Evolutionary conservation across 176 grass and related monocot species (phyloP).

Genomic region (Phoenix roebelenii): DNA sequence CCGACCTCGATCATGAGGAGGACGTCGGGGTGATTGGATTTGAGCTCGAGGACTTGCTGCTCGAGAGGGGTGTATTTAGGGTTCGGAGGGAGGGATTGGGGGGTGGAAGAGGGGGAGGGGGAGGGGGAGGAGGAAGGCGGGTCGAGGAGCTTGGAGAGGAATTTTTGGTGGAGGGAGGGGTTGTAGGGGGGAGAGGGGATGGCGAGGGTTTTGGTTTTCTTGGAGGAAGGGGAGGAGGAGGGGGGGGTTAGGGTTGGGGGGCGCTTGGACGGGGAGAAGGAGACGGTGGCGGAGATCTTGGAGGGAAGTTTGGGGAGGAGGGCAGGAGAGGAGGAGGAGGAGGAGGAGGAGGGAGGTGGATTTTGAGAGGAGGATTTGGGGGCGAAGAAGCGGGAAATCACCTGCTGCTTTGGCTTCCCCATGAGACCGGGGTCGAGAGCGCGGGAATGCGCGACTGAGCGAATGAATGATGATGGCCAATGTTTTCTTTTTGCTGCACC

Average conservation of each 20-base stretch:
- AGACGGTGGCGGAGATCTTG: conserved; percentile 39
- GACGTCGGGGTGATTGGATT: conserved; percentile 51
- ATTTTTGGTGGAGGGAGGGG: conserved; percentile 27
- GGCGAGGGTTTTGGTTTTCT: conserved; percentile 30
- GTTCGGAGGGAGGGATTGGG: conserved; percentile 10
- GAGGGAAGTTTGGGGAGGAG: conserved; percentile 18
- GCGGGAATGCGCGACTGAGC: not conserved
- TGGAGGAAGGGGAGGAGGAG: conserved; percentile 11
- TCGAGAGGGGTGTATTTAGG: conserved; percentile 67
- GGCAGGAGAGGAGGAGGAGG: conserved; percentile 16
- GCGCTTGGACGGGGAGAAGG: conserved; percentile 66
- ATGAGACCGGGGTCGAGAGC: conserved; percentile 28
- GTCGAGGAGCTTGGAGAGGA: conserved; percentile 53
- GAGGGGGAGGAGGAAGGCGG: conserved; percentile 14
- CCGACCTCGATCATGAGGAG: conserved; percentile 92
- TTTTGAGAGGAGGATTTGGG: conserved; percentile 24
- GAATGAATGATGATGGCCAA: too few relatives aligned
- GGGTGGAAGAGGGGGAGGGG: not conserved
- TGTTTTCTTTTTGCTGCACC: too few relatives aligned
- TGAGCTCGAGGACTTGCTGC: conserved; percentile 71
- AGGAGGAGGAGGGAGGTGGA: conserved; percentile 1
- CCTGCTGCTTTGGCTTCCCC: conserved; percentile 86
- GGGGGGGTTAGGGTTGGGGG: conserved; percentile 31
- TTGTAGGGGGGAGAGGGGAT: conserved; percentile 10
- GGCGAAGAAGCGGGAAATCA: conserved; percentile 79